A percentile compares a stretch with the other conserved stretches of the same genome.
phyloP scores from a whole-genome alignment of 495 filamentous ascomycete species.

The Lepraria neglecta region DNA sequence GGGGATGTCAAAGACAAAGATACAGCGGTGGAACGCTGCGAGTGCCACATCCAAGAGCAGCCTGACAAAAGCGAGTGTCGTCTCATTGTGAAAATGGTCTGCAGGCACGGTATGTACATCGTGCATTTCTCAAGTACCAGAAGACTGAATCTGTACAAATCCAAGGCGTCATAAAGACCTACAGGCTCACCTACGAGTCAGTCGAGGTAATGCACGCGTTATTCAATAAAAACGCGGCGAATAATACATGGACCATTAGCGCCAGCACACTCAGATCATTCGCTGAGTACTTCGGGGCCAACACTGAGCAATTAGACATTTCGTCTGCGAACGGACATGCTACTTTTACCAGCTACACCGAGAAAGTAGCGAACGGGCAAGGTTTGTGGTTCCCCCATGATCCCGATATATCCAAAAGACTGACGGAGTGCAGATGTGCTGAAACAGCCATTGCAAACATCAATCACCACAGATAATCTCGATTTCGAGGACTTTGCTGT shows the following conservation, averaged over 20 bases:
- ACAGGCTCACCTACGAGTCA: slow-evolving; percentile 84
- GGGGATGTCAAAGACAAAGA: slow-evolving; percentile 61
- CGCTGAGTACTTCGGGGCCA: slow-evolving; percentile 83
- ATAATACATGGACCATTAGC: slow-evolving; percentile 72
- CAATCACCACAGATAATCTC: slow-evolving; percentile 73
- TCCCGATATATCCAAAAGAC: neutral
- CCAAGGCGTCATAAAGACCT: slow-evolving; percentile 77
- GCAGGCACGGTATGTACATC: slow-evolving; percentile 61
- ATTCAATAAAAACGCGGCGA: slow-evolving; percentile 64
- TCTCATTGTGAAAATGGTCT: slow-evolving; percentile 73
- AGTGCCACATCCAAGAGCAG: slow-evolving; percentile 74
- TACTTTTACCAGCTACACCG: slow-evolving; percentile 91
- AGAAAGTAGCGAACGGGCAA: slow-evolving; percentile 78
- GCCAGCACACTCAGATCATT: slow-evolving; percentile 72
- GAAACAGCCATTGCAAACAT: slow-evolving; percentile 90
- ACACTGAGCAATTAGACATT: slow-evolving; percentile 87
- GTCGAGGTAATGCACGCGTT: slow-evolving; percentile 76
- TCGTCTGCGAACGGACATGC: slow-evolving; percentile 62
- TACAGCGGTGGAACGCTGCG: slow-evolving; percentile 76
- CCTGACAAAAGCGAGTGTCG: slow-evolving; percentile 66
- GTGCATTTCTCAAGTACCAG: neutral
- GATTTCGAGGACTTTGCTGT: slow-evolving; percentile 82
- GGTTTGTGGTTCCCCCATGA: slow-evolving; percentile 42
- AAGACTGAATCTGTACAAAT: neutral
- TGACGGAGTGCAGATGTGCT: slow-evolving; percentile 59